Evolutionary conservation across 331 rosid genomes (phyloP).

Genomic region (Malus hybrid): DNA sequence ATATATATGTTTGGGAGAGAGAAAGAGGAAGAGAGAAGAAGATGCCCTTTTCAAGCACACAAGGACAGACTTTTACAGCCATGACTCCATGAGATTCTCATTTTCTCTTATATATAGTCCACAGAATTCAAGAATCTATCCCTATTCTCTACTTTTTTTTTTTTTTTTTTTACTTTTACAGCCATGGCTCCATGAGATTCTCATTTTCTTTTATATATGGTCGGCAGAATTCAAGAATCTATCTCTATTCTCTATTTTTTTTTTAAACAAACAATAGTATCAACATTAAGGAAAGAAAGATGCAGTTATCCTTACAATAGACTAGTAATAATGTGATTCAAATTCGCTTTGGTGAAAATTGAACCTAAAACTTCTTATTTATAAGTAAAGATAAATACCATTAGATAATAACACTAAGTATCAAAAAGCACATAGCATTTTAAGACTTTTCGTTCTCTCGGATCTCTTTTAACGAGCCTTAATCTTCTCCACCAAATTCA

Average conservation of each 20-base stretch:
- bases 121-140: conserved; percentile 47
- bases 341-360: no score
- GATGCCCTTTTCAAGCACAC: conserved; percentile 38
- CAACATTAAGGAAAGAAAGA: no score
- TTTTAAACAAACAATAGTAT: no score
- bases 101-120: conserved; percentile 19
- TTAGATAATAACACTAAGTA: no score
- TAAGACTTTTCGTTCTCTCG: no score
- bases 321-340: no score
- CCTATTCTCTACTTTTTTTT: neutral
- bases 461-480: neutral
- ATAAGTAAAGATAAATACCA: no score
- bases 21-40: conserved; percentile 22
- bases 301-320: fast-evolving
- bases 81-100: conserved; percentile 61
- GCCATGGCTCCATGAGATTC: conserved; percentile 46
- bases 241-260: neutral
- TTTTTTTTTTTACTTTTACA: conserved; percentile 25
- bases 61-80: conserved; percentile 58
- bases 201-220: conserved; percentile 6
- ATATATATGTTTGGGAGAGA: conserved; percentile 11
- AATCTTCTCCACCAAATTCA: conserved; percentile 29
- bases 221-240: conserved; percentile 54
- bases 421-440: no score
- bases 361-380: no score